phyloP scores from a whole-genome alignment of 2,329 filamentous ascomycete genomes.

The Chrysoporthe austroafricana region DNA sequence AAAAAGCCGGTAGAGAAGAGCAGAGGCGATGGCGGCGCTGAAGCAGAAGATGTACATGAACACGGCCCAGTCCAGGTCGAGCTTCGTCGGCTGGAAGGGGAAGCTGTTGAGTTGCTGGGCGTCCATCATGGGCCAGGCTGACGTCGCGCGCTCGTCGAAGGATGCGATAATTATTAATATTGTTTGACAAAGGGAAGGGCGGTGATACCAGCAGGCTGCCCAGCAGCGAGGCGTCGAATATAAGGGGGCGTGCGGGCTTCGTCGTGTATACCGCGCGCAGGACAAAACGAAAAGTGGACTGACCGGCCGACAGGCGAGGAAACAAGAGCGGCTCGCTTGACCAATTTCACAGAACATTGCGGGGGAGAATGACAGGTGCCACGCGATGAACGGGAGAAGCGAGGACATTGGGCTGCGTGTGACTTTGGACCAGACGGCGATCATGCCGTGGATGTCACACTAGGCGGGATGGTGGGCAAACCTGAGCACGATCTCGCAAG shows the following conservation, averaged over 20 bases:
- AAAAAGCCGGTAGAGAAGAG: slow-evolving; percentile 16
- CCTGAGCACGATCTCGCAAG: background rate
- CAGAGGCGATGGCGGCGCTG: slow-evolving; percentile 10
- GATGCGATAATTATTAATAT: too few relatives aligned
- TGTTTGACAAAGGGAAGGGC: background rate
- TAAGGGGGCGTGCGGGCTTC: slow-evolving; percentile 1
- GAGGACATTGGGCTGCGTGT: slow-evolving; percentile 4
- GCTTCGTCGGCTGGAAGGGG: slow-evolving; percentile 20
- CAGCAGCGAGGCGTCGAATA: slow-evolving; percentile 9
- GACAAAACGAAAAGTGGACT: slow-evolving; percentile 22
- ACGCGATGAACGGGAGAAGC: slow-evolving; percentile 10
- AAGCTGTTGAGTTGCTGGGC: slow-evolving; percentile 18
- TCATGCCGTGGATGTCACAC: slow-evolving; percentile 23
- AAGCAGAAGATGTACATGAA: slow-evolving; percentile 24
- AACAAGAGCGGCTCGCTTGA: slow-evolving; percentile 8
- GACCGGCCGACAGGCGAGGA: background rate
- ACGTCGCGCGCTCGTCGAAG: background rate
- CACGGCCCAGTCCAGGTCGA: slow-evolving; percentile 22
- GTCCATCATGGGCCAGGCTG: slow-evolving; percentile 10
- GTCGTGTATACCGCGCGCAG: background rate
- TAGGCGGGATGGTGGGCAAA: background rate
- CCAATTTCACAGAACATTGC: slow-evolving; percentile 5
- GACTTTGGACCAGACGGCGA: slow-evolving; percentile 16
- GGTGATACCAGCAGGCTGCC: slow-evolving; percentile 5
- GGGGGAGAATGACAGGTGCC: slow-evolving; percentile 1